phyloP scores from a whole-genome alignment of 345 rosid species.

The Firmiana major region DNA sequence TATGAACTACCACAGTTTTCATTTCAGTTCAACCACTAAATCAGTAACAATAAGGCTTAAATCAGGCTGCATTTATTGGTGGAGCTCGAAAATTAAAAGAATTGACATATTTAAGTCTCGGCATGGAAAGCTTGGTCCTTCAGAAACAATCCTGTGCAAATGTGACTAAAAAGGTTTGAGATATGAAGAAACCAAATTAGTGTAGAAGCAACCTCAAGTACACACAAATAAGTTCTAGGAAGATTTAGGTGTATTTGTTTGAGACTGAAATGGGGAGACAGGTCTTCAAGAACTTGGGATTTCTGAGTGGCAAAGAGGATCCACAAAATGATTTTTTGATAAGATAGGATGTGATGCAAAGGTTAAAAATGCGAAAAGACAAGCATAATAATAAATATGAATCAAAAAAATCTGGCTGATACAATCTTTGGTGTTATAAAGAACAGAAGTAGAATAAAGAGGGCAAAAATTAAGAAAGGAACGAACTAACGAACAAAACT shows the following conservation, averaged over 20 bases:
- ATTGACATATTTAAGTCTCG: neutral
- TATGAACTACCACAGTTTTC: neutral
- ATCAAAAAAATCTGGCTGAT: neutral
- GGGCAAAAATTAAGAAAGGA: neutral
- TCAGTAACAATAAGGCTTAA: neutral
- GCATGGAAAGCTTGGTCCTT: neutral
- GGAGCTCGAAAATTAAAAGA: neutral
- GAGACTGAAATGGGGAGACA: neutral
- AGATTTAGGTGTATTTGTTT: neutral
- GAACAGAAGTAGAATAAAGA: neutral
- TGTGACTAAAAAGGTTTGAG: neutral
- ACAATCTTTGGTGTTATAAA: slow-evolving; percentile 8
- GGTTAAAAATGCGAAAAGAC: neutral
- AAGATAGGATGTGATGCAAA: neutral
- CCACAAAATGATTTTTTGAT: neutral
- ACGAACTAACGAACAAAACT: neutral
- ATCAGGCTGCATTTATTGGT: neutral
- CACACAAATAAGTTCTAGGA: neutral
- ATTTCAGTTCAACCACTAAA: neutral
- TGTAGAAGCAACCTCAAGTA: neutral
- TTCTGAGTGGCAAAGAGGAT: neutral
- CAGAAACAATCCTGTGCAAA: neutral
- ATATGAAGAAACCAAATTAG: neutral
- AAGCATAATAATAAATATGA: neutral
- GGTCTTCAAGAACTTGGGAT: neutral